These are phyloP conservation scores for Ustilago shanxiensis DNA, from an alignment of 1,284 basidiomycete species.

Conservation along the genomic window DNA sequence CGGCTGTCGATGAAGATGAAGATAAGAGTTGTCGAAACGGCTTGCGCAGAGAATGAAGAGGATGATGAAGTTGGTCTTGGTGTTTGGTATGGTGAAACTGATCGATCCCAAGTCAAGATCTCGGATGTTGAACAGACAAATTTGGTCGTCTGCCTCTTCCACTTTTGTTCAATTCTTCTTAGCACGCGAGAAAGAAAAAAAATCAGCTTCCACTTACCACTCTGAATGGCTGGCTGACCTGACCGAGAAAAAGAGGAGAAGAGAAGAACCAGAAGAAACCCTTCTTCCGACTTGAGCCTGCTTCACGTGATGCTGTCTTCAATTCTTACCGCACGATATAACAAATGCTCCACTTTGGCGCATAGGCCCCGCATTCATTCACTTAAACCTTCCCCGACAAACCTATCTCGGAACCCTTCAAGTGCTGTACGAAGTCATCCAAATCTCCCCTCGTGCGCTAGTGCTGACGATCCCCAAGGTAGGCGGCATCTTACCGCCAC, in stretches of 20 bases:
- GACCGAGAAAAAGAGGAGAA: background rate
- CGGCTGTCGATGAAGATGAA: too few relatives aligned
- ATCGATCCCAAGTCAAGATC: background rate
- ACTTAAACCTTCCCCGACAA: background rate
- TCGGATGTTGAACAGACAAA: too few relatives aligned
- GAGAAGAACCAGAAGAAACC: background rate
- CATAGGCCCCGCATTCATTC: background rate
- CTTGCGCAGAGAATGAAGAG: too few relatives aligned
- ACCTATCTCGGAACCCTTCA: too few relatives aligned
- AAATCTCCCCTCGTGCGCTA: background rate
- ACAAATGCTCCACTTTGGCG: constrained; percentile 6
- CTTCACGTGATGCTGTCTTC: constrained; percentile 45
- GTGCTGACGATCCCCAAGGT: background rate
- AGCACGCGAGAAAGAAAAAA: background rate
- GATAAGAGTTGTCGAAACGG: too few relatives aligned
- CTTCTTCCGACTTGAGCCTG: background rate
- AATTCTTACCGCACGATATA: constrained; percentile 32
- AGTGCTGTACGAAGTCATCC: too few relatives aligned
- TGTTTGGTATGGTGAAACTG: too few relatives aligned
- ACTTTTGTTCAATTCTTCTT: constrained; percentile 14
- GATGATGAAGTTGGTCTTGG: too few relatives aligned
- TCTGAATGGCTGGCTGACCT: background rate
- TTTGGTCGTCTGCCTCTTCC: constrained; percentile 28
- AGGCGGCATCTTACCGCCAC: background rate
- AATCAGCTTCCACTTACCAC: too few relatives aligned